phyloP scores from a whole-genome alignment of 139 green algal genomes.

The Chlamydomonas schloesseri region DNA sequence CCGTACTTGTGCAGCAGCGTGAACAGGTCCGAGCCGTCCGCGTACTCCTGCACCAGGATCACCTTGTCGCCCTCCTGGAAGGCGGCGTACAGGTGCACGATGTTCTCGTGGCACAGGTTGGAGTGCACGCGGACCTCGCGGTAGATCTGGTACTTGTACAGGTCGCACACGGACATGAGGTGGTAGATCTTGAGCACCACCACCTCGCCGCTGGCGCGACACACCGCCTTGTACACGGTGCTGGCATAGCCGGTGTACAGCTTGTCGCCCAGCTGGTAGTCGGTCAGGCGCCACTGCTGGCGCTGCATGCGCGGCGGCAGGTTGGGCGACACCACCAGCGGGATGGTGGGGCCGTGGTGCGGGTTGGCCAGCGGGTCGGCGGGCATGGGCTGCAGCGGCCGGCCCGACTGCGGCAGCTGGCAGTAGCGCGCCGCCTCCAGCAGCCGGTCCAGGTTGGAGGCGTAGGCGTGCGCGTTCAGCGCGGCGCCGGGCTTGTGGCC shows the following conservation, averaged over 20 bases:
- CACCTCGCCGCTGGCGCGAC: slow-evolving; percentile 56
- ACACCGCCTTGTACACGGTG: slow-evolving; percentile 69
- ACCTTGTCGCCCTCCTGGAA: slow-evolving; percentile 65
- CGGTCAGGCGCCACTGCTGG: slow-evolving; percentile 59
- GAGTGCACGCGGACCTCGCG: slow-evolving; percentile 67
- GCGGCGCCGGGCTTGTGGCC: slow-evolving; percentile 21
- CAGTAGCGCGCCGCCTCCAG: slow-evolving; percentile 48
- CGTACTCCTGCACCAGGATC: slow-evolving; percentile 70
- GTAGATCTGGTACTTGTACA: slow-evolving; percentile 77
- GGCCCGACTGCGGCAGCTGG: slow-evolving; percentile 43
- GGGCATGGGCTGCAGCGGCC: slow-evolving; percentile 45
- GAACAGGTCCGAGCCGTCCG: slow-evolving; percentile 70
- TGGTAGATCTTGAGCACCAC: slow-evolving; percentile 72
- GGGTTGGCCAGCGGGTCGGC: slow-evolving; percentile 43
- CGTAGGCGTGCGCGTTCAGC: slow-evolving; percentile 38
- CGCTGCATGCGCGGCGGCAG: slow-evolving; percentile 68
- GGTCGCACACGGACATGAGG: slow-evolving; percentile 62
- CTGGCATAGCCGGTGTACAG: slow-evolving; percentile 70
- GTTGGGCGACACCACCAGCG: slow-evolving; percentile 56
- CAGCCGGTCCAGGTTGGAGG: slow-evolving; percentile 52
- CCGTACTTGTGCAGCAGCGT: slow-evolving; percentile 71
- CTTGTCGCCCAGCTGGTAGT: slow-evolving; percentile 68
- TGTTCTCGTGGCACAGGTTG: slow-evolving; percentile 67
- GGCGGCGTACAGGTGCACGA: slow-evolving; percentile 66
- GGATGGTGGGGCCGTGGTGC: slow-evolving; percentile 48